Evolutionary conservation across 2,329 filamentous ascomycete species (phyloP), one percentile per base, ranked within the genome.

Genomic region (Aureobasidium leucospermi): DNA sequence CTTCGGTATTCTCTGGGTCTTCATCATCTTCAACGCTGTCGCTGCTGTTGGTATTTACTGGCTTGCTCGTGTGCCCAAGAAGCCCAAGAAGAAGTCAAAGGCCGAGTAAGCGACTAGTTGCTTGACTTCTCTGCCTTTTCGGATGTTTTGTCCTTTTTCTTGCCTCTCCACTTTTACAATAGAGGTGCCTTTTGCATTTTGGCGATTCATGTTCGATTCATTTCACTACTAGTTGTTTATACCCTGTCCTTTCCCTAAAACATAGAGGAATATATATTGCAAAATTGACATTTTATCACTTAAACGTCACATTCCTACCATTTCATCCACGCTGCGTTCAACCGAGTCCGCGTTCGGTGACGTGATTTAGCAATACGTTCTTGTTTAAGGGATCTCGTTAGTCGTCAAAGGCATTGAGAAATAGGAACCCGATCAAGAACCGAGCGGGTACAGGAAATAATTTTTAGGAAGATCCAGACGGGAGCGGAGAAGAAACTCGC

Each of bases 1-100:
- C 63, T 81, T 81, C 59, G 81, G 81, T 2, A 71, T 84, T 48
- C 69, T 83, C 58, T 82, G 77, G 73, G 78, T 69, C 2, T 83
- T 75, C 62, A 72, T 81, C 56, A 70, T 75, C 39, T 81, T 83
- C 68, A 84, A 84, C 64, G 67, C 78, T 16, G 63, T 69, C 32
- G 77, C 69, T 0, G 80, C 81, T 0, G 67, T 81, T 8, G 71
- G 74, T 42, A 66, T 84, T 19, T 83, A 84, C 68, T 83, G 79
- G 78, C 67, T 81, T 42, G 67, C 76, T 19, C 71, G 81, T n/a
- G 77, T 83, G 64, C 81, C 80, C 6, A 79, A 78, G 55, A 58
- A 48, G 55, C 6, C 55, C 3, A 58, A 58, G 55, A 58, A 58
- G 55, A 58, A 58, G 55, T 23, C 16, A 15, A 58, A 58, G 55